Conservation (phyloP, 495 filamentous ascomycete genomes). For the Xylaria longipes region DNA sequence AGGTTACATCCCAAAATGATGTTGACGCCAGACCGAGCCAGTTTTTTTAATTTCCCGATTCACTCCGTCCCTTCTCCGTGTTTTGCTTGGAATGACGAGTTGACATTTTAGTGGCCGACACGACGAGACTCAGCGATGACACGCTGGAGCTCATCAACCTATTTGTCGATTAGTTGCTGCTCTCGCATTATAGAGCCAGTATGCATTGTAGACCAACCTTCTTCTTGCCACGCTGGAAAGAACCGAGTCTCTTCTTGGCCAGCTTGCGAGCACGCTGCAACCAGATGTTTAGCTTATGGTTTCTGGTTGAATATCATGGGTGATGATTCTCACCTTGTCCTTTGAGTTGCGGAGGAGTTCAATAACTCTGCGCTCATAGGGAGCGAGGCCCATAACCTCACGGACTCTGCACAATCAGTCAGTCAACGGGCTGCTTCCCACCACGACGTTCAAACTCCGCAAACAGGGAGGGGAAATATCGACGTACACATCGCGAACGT, state of each 20-base stretch:
- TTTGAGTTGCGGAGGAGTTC: conserved; percentile 98
- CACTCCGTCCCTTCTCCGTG: conserved; percentile 10
- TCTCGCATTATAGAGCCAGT: not conserved
- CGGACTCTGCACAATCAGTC: conserved; percentile 74
- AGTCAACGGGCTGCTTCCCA: not conserved
- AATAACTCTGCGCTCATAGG: conserved; percentile 97
- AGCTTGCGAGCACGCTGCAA: conserved; percentile 87
- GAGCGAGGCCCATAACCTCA: conserved; percentile 93
- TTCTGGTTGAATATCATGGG: not conserved
- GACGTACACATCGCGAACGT: conserved; percentile 66
- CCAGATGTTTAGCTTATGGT: not conserved
- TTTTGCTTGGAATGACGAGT: conserved; percentile 17
- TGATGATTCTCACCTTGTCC: conserved; percentile 66
- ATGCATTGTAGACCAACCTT: conserved; percentile 58
- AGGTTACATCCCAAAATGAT: conserved; percentile 35
- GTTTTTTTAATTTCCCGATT: conserved; percentile 19
- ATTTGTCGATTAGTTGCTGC: not conserved
- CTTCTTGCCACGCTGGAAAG: conserved; percentile 94
- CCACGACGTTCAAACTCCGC: not conserved
- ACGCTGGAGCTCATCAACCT: conserved; percentile 92
- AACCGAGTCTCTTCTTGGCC: conserved; percentile 99
- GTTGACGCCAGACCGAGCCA: conserved; percentile 22
- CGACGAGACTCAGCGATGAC: conserved; percentile 96
- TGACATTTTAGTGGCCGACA: conserved; percentile 67
- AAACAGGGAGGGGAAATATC: not conserved